Base-by-base conservation (phyloP, 768 basidiomycete species). In the Boletus rufocinnamomeus region DNA sequence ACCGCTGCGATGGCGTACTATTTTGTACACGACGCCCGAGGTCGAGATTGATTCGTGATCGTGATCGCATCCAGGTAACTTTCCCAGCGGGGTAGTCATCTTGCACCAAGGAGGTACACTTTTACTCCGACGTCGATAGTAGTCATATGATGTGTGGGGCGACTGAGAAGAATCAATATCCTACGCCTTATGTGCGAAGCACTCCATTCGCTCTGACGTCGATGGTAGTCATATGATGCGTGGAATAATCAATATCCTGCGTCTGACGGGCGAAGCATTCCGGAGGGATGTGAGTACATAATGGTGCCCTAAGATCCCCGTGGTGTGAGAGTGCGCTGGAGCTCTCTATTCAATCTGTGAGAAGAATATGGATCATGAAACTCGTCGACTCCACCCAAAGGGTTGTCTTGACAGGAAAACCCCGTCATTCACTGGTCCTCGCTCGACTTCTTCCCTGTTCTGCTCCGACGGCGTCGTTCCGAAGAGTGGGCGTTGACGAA, bases 301-400 rank as follows among this genome's bases (percentile, higher is more conserved):
- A 64, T 38, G n/a, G 37, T 13, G 40, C 45, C 41, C 34, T 40
- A 34, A 45, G 66, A 54, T 71, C 67, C 55, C 68, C 67, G 68
- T 51, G n/a, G 70, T 69, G 68, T 69, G 68, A 69, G 68, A 69
- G 59, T 41, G 54, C 48, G 28, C 23, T n/a, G 37, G 3, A 40
- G 21, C 11, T 21, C 14, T 0, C 16, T 35, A 51, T n/a, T 28
- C 51, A 44, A 19, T 49, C 56, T 46, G 62, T 63, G 62, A 60
- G 62, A 52, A 59, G 28, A 45, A 44, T 6, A 30, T 4, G 25
- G 34, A 23, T 58, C 40, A 50, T 64, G 52, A 60, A 59, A 54
- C 62, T 38, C 13, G 46, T 40, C 28, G 21, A 27, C 25, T 25
- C 19, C 35, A 52, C 49, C 49, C 27, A 19, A 53, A 51, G 23